Evolutionary conservation across 176 grass and related monocot genomes (phyloP).

Genomic region (Thalia dealbata): DNA sequence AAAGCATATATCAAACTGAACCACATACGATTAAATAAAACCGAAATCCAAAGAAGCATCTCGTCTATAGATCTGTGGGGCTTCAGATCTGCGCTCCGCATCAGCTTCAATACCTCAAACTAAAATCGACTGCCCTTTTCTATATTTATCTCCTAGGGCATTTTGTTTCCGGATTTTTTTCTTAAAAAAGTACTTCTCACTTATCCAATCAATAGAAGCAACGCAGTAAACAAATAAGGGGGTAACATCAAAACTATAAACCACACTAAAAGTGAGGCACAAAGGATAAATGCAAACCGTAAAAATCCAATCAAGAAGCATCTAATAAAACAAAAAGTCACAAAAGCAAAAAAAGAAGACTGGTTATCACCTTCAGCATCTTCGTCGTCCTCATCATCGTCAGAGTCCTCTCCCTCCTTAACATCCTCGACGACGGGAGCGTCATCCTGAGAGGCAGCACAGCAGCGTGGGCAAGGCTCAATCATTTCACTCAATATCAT

Average conservation of each 20-base stretch:
- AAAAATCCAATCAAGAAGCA: neutral
- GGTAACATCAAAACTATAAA: no score
- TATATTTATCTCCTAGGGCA: no score
- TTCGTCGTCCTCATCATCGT: constrained; percentile 1
- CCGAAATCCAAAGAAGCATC: no score
- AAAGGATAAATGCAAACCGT: neutral
- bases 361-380: neutral
- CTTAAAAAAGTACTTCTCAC: no score
- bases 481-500: neutral
- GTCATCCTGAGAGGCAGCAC: neutral
- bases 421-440: neutral
- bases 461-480: neutral
- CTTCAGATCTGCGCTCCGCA: neutral
- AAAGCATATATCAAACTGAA: no score
- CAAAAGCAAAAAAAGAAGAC: neutral
- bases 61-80: no score
- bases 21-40: no score
- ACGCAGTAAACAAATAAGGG: no score
- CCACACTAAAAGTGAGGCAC: no score
- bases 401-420: neutral
- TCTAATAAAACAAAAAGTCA: neutral
- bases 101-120: neutral
- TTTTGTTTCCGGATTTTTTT: no score
- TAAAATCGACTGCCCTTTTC: neutral
- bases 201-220: no score